phyloP scores from a whole-genome alignment of 2,329 filamentous ascomycete genomes.

The Calonectria hawksworthii region DNA sequence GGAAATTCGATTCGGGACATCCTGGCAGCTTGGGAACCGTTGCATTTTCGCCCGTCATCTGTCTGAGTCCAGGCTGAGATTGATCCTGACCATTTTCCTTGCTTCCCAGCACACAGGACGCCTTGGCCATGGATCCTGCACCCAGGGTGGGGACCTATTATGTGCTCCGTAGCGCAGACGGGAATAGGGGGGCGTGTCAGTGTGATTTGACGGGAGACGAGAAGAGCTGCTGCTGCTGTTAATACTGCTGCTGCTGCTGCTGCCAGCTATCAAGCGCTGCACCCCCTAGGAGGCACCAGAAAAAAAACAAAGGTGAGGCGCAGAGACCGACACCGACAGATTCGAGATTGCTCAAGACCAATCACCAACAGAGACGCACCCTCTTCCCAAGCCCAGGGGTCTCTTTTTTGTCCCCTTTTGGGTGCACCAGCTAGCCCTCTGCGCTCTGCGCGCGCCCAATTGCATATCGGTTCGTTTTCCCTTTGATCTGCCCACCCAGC shows the following conservation, averaged over 20 bases:
- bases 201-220: background rate
- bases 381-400: background rate
- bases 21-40: background rate
- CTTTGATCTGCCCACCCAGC: background rate
- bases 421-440: background rate
- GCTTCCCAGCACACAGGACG: background rate
- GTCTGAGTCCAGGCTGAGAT: background rate
- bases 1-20: background rate
- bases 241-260: no score
- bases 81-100: background rate
- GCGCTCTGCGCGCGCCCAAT: background rate
- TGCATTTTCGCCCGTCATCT: background rate
- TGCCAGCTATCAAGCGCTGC: background rate
- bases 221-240: background rate
- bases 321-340: background rate
- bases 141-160: background rate
- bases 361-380: background rate
- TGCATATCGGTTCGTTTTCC: background rate
- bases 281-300: background rate
- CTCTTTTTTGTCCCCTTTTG: no score
- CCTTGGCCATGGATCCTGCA: slow-evolving; percentile 27
- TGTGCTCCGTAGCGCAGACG: background rate
- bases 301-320: no score
- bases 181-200: slow-evolving; percentile 10
- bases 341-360: background rate